Evolutionary conservation across 1,139 yeast species (phyloP), one percentile per base, ranked within the genome.

Genomic region (Komagataea norvegica): DNA sequence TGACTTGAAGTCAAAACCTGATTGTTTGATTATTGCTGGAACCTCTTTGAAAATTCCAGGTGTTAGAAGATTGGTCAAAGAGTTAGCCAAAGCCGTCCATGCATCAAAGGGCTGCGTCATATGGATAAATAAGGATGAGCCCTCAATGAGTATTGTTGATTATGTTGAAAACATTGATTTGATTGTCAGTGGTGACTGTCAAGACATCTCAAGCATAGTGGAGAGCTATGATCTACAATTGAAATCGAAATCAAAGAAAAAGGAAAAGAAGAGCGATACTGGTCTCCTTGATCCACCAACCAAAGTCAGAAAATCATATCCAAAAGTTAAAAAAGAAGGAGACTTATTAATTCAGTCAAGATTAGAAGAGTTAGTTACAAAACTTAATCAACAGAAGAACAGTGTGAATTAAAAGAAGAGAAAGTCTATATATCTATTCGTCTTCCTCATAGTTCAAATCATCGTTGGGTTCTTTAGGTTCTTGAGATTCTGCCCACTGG

Each of bases 401-500:
- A 15, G 16, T 14, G 16, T n/a, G 18, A 19, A 27, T n/a, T 17
- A 26, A n/a, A 15, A 37, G n/a, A 19, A 25, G 28, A 39, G 21
- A 37, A 34, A 38, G 30, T 26, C 33, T 16, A 34, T 21, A 38
- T 45, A 17, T 59, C 14, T 24, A 35, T 7, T 38, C 25, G 17
- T 48, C 50, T 19, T 51, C 54, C 8, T 77, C 84, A 6, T 72
- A 53, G 36, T 82, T 89, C 14, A 74, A 58, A 46, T 79, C 87
- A 46, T 89, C 97, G 27, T 75, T 72, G 1, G 97, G 97, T 57
- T 89, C 97, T 58, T 89, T 89, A 16, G 96, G 97, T 60, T 91
- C 99, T 61, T 91, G 98, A 6, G 79, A 68, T 57, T 93, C 99
- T 20, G 88, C 79, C 98, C 98, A 91, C 57, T 91, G 99, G 0